Evolutionary conservation across 2,329 filamentous ascomycete genomes (phyloP), one percentile per base, ranked within the genome.

Genomic region (Lanzia echinophila): DNA sequence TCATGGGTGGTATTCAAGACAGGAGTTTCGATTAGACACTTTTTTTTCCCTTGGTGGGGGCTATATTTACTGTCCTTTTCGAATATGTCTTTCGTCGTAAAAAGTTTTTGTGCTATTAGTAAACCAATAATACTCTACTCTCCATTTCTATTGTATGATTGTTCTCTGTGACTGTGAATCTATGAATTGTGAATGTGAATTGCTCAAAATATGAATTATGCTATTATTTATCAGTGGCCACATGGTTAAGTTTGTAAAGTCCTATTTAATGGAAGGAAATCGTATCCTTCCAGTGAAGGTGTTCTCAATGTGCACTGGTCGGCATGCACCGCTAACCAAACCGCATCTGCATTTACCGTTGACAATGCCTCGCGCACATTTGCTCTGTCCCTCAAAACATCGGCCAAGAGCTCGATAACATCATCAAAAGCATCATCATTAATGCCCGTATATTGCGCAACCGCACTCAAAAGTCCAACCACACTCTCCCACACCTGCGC

Each of bases 371-470:
- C 69, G 46, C 74, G 77, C 11, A 85, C 76, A 46, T 79, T 72
- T 1, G 63, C 52, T 28, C 75, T 71, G 33, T 66, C 69, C 47
- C 73, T 69, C 43, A 84, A 60, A 36, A 73, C 67, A 32, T 77
- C 76, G 2, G 68, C 74, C 24, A 94, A 68, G 50, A 91, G 69
- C 6, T 79, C 77, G 42, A 92, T 66, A 12, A 88, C 78, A 50
- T 89, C 79, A 59, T 91, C 88, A 67, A 90, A 88, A 59, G 84
- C 77, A 43, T 79, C 78, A 28, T 88, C 84, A 6, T 83, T 76
- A n/a, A 91, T 65, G 6, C 73, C 72, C 7, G 90, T 85, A 63
- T 82, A 74, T 19, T 74, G 72, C 3, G 85, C 77, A n/a, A 90
- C 71, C 1, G 76, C 72, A 28, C 78, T 75, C 17, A 94, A 67